Base-by-base conservation (phyloP, 805 yeast species). In the Lipomyces starkeyi region DNA sequence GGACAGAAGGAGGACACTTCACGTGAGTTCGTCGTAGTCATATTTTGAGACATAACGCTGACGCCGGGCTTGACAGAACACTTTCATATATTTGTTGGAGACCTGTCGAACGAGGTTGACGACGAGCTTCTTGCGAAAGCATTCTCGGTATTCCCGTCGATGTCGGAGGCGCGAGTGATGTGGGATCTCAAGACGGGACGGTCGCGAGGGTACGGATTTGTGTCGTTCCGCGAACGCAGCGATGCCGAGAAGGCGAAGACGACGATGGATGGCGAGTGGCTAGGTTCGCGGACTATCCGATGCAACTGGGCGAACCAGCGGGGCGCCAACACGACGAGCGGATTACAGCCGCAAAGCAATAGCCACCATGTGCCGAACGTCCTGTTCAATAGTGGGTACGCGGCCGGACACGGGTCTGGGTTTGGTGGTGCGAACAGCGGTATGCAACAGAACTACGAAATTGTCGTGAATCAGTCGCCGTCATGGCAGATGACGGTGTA, bases 141-240 rank as follows among this genome's bases (percentile, higher is more conserved):
- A 13, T 92, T 92, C 76, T 73, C 81, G 4, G 80, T 82, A 65
- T 90, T 85, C 77, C 81, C 82, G 20, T 84, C 92, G 0, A 81
- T 90, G 74, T 80, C 86, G 59, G 95, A 91, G 77, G 97, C 97
- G 13, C 93, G 92, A 73, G 97, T 92, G 40, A 93, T 92, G 97
- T 92, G 97, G 97, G 97, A 93, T 77, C 91, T 91, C 96, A 93
- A 91, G 77, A 89, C 73, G 9, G 73, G 73, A 4, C 62, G 73
- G 20, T 58, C 71, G 20, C 84, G 97, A 79, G 97, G 97, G 49
- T 92, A 92, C 76, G 97, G 97, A 1, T 92, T 93, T 78, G 95
- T 91, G 13, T 88, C 94, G 0, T 93, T 93, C 75, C 78, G 81
- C 34, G 85, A 84, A 32, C 85, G 83, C 70, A 79, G 81, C 22